These are phyloP conservation scores for Populus davidiana DNA, from an alignment of 345 rosid species.

Conservation along the genomic window DNA sequence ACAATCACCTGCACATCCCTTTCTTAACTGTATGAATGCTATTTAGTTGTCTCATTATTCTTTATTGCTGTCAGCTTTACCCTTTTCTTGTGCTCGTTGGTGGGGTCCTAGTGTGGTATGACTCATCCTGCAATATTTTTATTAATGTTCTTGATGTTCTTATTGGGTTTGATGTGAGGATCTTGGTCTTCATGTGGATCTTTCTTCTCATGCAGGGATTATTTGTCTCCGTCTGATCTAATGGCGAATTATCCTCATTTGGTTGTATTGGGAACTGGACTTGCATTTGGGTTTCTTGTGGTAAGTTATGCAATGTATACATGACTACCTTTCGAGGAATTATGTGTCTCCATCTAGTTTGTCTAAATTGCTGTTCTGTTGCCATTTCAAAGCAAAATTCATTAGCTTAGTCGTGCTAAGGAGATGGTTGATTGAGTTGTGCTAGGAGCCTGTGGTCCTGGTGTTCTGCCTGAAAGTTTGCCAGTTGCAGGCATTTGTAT, in stretches of 20 bases:
- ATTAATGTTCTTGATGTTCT: neutral
- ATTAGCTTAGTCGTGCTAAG: neutral
- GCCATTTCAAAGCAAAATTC: neutral
- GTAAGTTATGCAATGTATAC: constrained; percentile 37
- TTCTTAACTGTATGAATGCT: constrained; percentile 2
- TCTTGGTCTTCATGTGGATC: constrained; percentile 7
- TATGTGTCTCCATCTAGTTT: neutral
- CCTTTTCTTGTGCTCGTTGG: constrained; percentile 72
- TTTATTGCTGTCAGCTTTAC: constrained; percentile 55
- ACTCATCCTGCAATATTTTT: neutral
- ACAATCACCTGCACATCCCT: constrained; percentile 3
- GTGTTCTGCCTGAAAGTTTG: neutral
- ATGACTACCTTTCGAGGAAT: neutral
- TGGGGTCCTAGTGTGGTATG: constrained; percentile 84
- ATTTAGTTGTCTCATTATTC: constrained; percentile 14
- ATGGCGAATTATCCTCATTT: constrained; percentile 82
- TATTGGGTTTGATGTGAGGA: neutral
- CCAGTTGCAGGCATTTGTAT: neutral
- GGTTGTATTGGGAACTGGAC: constrained; percentile 88
- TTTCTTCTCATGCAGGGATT: constrained; percentile 50
- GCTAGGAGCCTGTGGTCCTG: no score
- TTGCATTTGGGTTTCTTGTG: constrained; percentile 98
- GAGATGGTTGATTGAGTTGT: neutral
- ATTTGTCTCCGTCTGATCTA: constrained; percentile 75
- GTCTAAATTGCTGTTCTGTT: neutral